A percentile compares a stretch with the other conserved stretches of the same genome.
Evolutionary conservation across 2,329 filamentous ascomycete genomes (phyloP).

Genomic region (Sarocladiaceae sp.): DNA sequence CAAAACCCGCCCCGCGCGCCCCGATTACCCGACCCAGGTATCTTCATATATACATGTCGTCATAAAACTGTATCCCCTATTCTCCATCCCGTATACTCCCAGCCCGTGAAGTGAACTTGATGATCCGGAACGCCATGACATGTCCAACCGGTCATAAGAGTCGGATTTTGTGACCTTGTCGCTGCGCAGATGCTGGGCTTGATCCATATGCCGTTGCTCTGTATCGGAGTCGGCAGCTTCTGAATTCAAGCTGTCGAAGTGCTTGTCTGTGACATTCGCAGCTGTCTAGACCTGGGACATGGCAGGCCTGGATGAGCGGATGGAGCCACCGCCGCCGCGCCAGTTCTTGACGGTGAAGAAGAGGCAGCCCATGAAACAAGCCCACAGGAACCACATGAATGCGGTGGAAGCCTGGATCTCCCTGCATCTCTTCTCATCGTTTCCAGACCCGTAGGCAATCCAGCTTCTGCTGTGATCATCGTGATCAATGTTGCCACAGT

Average conservation of each 20-base stretch:
- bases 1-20: neutral
- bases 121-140: too few species aligned
- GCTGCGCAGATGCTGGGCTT: too few species aligned
- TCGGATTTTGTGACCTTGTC: too few species aligned
- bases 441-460: constrained; percentile 56
- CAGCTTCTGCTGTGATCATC: constrained; percentile 34
- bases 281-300: constrained; percentile 54
- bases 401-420: constrained; percentile 68
- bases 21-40: neutral
- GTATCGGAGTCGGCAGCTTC: neutral
- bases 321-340: constrained; percentile 40
- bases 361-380: constrained; percentile 49
- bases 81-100: neutral
- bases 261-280: too few species aligned
- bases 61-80: neutral
- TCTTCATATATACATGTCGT: constrained; percentile 7
- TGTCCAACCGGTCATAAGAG: too few species aligned
- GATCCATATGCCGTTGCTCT: too few species aligned
- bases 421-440: constrained; percentile 57
- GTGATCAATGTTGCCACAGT: constrained; percentile 52
- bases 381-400: constrained; percentile 76
- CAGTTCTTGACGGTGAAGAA: constrained; percentile 49
- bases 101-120: neutral
- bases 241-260: neutral
- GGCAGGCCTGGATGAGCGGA: constrained; percentile 35